These are phyloP conservation scores for Synchytrium microbalum DNA, from an alignment of 371 early-diverging fungal species.

Conservation along the genomic window DNA sequence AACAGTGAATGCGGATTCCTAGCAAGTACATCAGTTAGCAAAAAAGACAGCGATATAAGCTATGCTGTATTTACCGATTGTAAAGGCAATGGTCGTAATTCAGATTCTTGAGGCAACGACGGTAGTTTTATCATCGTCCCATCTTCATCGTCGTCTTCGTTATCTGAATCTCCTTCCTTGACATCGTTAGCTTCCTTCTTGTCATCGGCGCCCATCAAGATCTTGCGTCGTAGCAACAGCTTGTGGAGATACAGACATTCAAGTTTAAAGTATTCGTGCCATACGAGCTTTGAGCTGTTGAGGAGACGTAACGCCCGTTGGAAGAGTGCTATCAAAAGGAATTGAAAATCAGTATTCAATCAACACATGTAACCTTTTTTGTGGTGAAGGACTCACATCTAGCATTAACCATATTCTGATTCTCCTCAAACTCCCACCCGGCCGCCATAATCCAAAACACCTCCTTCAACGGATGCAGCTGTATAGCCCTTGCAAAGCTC, in stretches of 20 bases:
- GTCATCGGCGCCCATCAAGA: slow-evolving; percentile 43
- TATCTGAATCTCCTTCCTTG: slow-evolving; percentile 34
- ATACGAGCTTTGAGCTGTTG: slow-evolving; percentile 57
- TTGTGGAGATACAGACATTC: slow-evolving; percentile 85
- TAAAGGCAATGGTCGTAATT: not conserved
- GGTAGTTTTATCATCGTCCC: slow-evolving; percentile 12
- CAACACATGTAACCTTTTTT: not conserved
- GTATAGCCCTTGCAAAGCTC: slow-evolving; percentile 74
- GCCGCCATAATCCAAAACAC: slow-evolving; percentile 88
- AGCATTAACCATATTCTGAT: slow-evolving; percentile 71
- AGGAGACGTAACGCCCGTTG: slow-evolving; percentile 85
- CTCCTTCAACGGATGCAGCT: slow-evolving; percentile 72
- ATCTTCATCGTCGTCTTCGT: slow-evolving; percentile 33
- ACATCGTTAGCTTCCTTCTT: slow-evolving; percentile 3
- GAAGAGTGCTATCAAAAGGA: slow-evolving; percentile 42
- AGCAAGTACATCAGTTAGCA: not conserved
- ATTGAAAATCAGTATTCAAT: not conserved
- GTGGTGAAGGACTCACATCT: slow-evolving; percentile 36
- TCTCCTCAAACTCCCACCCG: slow-evolving; percentile 76
- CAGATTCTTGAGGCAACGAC: not conserved
- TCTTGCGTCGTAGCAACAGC: slow-evolving; percentile 66
- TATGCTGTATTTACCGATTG: not conserved
- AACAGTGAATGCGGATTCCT: not conserved
- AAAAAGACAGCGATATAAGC: not conserved
- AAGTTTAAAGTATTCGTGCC: slow-evolving; percentile 88